A percentile compares a stretch with the other conserved stretches of the same genome.
Evolutionary conservation across 495 filamentous ascomycete species (phyloP).

Genomic region (Cercophora scortea): DNA sequence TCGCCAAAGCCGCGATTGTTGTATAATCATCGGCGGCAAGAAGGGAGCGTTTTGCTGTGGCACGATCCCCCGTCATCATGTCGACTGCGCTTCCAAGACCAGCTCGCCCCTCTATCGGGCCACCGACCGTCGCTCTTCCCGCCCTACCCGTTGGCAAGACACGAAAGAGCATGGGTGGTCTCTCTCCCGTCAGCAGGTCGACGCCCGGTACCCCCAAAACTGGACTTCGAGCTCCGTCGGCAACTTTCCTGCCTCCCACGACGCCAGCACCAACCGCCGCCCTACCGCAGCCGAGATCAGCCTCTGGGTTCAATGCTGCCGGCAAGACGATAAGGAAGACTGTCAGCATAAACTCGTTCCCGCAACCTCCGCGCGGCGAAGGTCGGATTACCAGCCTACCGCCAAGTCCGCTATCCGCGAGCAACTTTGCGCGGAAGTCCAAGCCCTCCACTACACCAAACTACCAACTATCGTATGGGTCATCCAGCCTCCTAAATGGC

Average conservation of each 20-base stretch:
- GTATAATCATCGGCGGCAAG: neutral
- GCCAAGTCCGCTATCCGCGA: slow-evolving; percentile 51
- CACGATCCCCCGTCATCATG: slow-evolving; percentile 29
- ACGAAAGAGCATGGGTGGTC: slow-evolving; percentile 49
- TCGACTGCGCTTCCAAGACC: slow-evolving; percentile 59
- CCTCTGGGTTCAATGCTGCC: slow-evolving; percentile 42
- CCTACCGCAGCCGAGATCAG: slow-evolving; percentile 43
- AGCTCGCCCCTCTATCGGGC: slow-evolving; percentile 51
- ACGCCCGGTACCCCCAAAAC: slow-evolving; percentile 45
- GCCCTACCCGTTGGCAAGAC: slow-evolving; percentile 65
- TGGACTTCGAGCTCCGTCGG: slow-evolving; percentile 56
- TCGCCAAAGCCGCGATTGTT: neutral
- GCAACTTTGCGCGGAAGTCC: slow-evolving; percentile 32
- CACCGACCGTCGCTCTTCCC: slow-evolving; percentile 58
- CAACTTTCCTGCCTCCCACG: slow-evolving; percentile 32
- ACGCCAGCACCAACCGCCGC: slow-evolving; percentile 42
- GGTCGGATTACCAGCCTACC: slow-evolving; percentile 47
- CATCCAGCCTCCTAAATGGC: slow-evolving; percentile 70
- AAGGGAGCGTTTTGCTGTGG: too few relatives aligned
- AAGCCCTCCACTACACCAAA: slow-evolving; percentile 29
- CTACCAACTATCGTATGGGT: slow-evolving; percentile 39
- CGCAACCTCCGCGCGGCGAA: slow-evolving; percentile 69
- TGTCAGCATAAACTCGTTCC: slow-evolving; percentile 86
- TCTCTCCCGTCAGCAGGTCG: slow-evolving; percentile 39
- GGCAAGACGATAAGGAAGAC: slow-evolving; percentile 68